These are phyloP conservation scores for Botrytis fabae DNA, from an alignment of 2,329 filamentous ascomycete genomes.

Conservation along the genomic window DNA sequence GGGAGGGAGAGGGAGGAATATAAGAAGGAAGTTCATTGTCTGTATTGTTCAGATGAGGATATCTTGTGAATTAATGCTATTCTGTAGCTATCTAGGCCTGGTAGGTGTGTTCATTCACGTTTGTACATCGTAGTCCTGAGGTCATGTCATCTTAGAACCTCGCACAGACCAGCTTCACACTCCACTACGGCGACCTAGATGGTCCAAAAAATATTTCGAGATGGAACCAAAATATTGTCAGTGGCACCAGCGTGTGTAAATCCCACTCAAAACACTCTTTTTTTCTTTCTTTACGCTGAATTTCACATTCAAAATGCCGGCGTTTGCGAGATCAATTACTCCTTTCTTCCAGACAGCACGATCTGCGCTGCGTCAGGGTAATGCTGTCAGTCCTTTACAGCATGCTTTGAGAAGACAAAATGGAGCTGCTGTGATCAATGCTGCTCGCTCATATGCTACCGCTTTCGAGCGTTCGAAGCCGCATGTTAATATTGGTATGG, in stretches of 20 bases:
- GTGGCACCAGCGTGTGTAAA: constrained; percentile 18
- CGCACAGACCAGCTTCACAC: constrained; percentile 14
- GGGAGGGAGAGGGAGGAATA: not conserved
- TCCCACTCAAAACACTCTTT: constrained; percentile 18
- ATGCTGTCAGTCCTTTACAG: constrained; percentile 74
- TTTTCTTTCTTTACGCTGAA: constrained; percentile 21
- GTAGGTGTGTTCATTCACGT: not conserved
- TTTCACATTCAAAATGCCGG: constrained; percentile 66
- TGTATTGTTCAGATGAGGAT: not conserved
- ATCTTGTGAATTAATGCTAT: not conserved
- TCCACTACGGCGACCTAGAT: constrained; percentile 18
- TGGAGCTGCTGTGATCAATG: constrained; percentile 63
- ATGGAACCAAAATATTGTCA: constrained; percentile 22
- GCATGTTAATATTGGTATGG: constrained; percentile 92
- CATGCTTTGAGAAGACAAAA: constrained; percentile 63
- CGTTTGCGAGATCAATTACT: constrained; percentile 73
- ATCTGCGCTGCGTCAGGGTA: constrained; percentile 67
- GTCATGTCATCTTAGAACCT: not conserved
- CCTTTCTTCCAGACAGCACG: constrained; percentile 82
- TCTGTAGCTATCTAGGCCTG: not conserved
- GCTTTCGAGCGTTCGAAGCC: constrained; percentile 89
- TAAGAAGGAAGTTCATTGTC: not conserved
- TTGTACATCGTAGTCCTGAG: not conserved
- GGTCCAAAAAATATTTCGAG: constrained; percentile 25
- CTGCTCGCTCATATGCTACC: constrained; percentile 62